Conservation (phyloP, 2,329 filamentous ascomycete genomes). For the Mycogone perniciosa region DNA sequence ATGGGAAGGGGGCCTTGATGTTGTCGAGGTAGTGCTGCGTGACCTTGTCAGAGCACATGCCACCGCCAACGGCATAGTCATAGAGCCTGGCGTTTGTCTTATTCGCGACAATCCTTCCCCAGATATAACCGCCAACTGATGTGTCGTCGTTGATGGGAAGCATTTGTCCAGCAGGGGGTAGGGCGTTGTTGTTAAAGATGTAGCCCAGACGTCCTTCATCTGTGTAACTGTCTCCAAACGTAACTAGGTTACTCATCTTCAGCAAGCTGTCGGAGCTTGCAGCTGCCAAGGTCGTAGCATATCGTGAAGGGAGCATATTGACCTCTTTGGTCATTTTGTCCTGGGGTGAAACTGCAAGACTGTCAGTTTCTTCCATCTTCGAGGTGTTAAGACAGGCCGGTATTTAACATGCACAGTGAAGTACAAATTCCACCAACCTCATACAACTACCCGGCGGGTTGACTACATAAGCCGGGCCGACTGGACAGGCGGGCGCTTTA, state of each 20-base stretch:
- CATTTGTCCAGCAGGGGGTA: constrained; percentile 54
- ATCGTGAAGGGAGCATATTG: not conserved
- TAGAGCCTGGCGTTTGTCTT: constrained; percentile 50
- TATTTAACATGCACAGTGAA: no score
- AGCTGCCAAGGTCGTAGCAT: not conserved
- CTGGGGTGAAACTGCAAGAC: no score
- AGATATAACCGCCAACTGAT: constrained; percentile 58
- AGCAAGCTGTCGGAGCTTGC: not conserved
- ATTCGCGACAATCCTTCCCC: constrained; percentile 61
- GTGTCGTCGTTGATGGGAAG: constrained; percentile 45
- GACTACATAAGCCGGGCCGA: no score
- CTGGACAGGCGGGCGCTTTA: no score
- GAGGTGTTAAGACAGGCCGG: no score
- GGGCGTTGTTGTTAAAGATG: constrained; percentile 52
- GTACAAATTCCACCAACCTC: no score
- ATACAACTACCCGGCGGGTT: no score
- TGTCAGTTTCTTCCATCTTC: no score
- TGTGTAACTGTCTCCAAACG: constrained; percentile 72
- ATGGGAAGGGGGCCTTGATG: constrained; percentile 46
- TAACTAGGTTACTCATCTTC: constrained; percentile 47
- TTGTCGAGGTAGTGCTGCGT: constrained; percentile 18
- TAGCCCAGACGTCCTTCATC: constrained; percentile 64
- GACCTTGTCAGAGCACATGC: constrained; percentile 64
- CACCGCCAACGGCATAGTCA: constrained; percentile 69
- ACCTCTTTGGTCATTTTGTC: no score